phyloP scores from a whole-genome alignment of 129 eudicot species.

The Scalesia atractyloides region DNA sequence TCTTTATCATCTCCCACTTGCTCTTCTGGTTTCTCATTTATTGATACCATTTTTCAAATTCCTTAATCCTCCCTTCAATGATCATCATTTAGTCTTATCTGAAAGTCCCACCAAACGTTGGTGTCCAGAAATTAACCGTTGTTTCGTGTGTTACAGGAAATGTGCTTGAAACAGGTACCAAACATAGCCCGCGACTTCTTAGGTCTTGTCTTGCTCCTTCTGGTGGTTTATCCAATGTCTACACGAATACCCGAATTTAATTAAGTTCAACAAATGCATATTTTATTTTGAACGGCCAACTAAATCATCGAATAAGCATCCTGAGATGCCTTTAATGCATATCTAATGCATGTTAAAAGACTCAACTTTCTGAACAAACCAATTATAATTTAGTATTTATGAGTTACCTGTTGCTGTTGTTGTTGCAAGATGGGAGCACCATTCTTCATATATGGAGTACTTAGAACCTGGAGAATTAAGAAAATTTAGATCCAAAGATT shows the following conservation, averaged over 20 bases:
- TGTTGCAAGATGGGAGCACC: slow-evolving; percentile 69
- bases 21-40: slow-evolving; percentile 25
- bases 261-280: not conserved
- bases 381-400: not conserved
- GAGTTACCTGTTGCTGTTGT: slow-evolving; percentile 71
- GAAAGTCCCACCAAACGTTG: slow-evolving; percentile 90
- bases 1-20: slow-evolving; percentile 47
- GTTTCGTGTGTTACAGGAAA: slow-evolving; percentile 86
- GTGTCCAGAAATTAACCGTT: slow-evolving; percentile 90
- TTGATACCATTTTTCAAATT: not conserved
- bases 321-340: too few relatives aligned
- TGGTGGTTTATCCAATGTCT: slow-evolving; percentile 52
- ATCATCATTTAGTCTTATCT: slow-evolving; percentile 35
- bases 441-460: slow-evolving; percentile 88
- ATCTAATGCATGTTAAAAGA: too few relatives aligned
- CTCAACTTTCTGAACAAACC: not conserved
- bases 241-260: slow-evolving; percentile 10
- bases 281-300: too few relatives aligned
- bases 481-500: not conserved
- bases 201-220: slow-evolving; percentile 70
- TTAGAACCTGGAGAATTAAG: slow-evolving; percentile 58
- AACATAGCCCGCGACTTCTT: slow-evolving; percentile 83
- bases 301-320: too few relatives aligned
- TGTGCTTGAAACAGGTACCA: slow-evolving; percentile 92
- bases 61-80: not conserved